A percentile compares a stretch with the other conserved stretches of the same genome.
These are phyloP conservation scores for Ampelomyces quisqualis DNA, from an alignment of 2,329 filamentous ascomycete species.

Conservation along the genomic window DNA sequence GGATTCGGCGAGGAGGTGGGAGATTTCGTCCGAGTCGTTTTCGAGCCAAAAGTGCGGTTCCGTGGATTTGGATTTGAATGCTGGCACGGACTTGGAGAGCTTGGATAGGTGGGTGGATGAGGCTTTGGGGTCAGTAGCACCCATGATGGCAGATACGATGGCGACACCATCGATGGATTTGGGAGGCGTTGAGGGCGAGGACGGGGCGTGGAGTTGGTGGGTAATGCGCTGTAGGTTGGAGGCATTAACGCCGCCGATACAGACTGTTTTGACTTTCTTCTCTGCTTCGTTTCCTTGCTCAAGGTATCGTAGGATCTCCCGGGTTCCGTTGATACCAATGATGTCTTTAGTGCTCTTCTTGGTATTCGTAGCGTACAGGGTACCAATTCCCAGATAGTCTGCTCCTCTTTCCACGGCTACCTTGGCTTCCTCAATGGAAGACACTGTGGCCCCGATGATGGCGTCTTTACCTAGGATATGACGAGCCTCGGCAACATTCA, in stretches of 20 bases:
- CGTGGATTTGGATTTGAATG: constrained; percentile 25
- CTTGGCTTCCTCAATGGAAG: constrained; percentile 69
- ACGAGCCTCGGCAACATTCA: constrained; percentile 68
- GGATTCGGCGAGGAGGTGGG: constrained; percentile 17
- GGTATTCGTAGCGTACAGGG: constrained; percentile 77
- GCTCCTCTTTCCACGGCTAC: constrained; percentile 73
- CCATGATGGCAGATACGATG: constrained; percentile 85
- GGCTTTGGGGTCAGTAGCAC: constrained; percentile 64
- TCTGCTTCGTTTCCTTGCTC: constrained; percentile 38
- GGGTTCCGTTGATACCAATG: constrained; percentile 71
- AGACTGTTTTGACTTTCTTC: constrained; percentile 59
- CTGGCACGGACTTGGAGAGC: constrained; percentile 50
- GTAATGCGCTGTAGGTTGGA: constrained; percentile 73
- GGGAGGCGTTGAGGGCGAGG: constrained; percentile 21
- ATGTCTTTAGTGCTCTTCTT: constrained; percentile 86
- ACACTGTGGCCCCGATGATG: constrained; percentile 88
- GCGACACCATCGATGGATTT: constrained; percentile 78
- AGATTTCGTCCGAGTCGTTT: constrained; percentile 15
- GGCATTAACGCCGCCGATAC: constrained; percentile 84
- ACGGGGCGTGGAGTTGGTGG: constrained; percentile 61
- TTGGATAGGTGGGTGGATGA: constrained; percentile 61
- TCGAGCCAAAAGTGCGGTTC: constrained; percentile 22
- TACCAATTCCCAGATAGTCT: constrained; percentile 88
- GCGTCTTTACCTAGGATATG: constrained; percentile 70
- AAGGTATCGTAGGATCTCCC: constrained; percentile 65